phyloP scores from a whole-genome alignment of 2,329 filamentous ascomycete species.

The Corinectria fuckeliana region DNA sequence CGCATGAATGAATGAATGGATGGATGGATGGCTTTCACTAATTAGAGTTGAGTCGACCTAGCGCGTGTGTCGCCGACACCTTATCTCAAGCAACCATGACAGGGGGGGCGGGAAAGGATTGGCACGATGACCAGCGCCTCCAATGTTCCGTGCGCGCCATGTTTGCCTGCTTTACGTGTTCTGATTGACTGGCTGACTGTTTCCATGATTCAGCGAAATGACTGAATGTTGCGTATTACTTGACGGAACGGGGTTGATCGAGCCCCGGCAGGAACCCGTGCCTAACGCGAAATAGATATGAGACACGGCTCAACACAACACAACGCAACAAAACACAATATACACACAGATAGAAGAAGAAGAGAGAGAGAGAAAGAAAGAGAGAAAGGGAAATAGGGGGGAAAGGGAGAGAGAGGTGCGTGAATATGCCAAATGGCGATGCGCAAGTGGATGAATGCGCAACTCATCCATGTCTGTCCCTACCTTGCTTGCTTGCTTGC shows the following conservation, averaged over 20 bases:
- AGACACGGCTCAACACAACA: background rate
- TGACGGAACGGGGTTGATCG: too few relatives aligned
- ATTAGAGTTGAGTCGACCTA: conserved; percentile 36
- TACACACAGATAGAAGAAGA: too few relatives aligned
- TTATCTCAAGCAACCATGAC: conserved; percentile 33
- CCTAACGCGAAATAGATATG: too few relatives aligned
- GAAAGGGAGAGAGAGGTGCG: background rate
- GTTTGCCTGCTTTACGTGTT: conserved; percentile 5
- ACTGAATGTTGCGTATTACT: background rate
- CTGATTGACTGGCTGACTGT: background rate
- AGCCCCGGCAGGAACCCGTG: too few relatives aligned
- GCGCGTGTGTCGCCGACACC: conserved; percentile 28
- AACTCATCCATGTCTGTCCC: background rate
- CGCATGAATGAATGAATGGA: too few relatives aligned
- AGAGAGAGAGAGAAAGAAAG: too few relatives aligned
- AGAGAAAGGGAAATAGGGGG: too few relatives aligned
- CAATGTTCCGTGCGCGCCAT: conserved; percentile 14
- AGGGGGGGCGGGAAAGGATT: conserved; percentile 11
- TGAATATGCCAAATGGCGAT: conserved; percentile 14
- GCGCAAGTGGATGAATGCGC: background rate
- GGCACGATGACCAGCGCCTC: conserved; percentile 13
- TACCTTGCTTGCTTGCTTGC: background rate
- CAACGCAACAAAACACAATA: too few relatives aligned
- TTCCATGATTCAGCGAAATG: background rate
- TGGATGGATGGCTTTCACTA: conserved; percentile 16